Conservation (phyloP, 805 yeast genomes). For the Monosporozyma unispora region DNA sequence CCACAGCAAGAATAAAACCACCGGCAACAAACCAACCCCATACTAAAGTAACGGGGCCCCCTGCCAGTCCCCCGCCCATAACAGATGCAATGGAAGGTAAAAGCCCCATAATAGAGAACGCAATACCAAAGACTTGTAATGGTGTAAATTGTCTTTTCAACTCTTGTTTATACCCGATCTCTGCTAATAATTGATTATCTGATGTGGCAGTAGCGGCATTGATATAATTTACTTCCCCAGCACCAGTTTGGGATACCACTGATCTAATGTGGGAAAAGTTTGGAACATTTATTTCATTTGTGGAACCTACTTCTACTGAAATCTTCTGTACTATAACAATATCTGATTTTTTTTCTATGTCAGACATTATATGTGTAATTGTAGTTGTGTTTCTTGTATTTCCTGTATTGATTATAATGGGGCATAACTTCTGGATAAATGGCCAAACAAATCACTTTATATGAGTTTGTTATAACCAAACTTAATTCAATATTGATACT, state of each 20-base stretch:
- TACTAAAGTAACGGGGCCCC: slow-evolving; percentile 51
- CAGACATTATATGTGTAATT: not conserved
- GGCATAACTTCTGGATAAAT: too few relatives aligned
- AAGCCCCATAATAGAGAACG: slow-evolving; percentile 65
- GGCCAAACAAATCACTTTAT: too few relatives aligned
- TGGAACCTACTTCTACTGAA: not conserved
- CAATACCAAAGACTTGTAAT: slow-evolving; percentile 59
- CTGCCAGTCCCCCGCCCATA: slow-evolving; percentile 43
- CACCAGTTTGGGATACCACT: slow-evolving; percentile 15
- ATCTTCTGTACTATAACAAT: not conserved
- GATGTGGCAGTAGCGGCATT: slow-evolving; percentile 14
- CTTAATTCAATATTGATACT: too few relatives aligned
- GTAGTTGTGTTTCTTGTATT: too few relatives aligned
- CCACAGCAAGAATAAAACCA: slow-evolving; percentile 47
- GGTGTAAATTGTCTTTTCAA: slow-evolving; percentile 52
- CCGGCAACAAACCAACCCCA: slow-evolving; percentile 67
- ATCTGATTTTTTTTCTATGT: not conserved
- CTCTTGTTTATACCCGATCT: slow-evolving; percentile 64
- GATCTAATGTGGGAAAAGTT: slow-evolving; percentile 4
- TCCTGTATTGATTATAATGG: too few relatives aligned
- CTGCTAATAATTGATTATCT: slow-evolving; percentile 22
- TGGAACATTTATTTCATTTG: not conserved
- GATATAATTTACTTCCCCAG: slow-evolving; percentile 21
- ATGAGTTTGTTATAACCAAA: too few relatives aligned
- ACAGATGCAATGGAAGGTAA: slow-evolving; percentile 56